These are phyloP conservation scores for Solanum lycopersicoides DNA, from an alignment of 257 asterid species.

Conservation along the genomic window DNA sequence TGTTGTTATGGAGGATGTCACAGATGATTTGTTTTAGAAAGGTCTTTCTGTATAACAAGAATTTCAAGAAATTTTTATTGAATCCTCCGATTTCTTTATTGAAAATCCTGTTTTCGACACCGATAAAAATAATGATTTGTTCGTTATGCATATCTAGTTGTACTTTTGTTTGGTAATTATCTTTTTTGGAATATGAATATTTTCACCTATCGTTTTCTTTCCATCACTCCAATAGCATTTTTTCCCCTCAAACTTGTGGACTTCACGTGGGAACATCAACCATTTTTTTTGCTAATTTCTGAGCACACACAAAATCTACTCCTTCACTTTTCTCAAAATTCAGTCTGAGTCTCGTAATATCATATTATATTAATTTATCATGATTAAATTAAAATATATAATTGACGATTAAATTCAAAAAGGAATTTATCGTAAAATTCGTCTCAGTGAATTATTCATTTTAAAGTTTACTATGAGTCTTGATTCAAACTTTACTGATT, in stretches of 20 bases:
- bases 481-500: neutral
- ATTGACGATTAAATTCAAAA: too few relatives aligned
- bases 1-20: neutral
- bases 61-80: neutral
- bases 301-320: neutral
- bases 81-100: rapidly evolving
- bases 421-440: too few relatives aligned
- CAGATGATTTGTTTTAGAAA: neutral
- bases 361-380: too few relatives aligned
- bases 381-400: too few relatives aligned
- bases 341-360: neutral
- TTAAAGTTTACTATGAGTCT: neutral
- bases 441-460: neutral
- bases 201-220: neutral
- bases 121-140: neutral
- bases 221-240: neutral
- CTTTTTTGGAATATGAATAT: neutral
- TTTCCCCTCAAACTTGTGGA: neutral
- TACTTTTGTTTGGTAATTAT: neutral
- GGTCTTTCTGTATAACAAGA: rapidly evolving
- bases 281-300: neutral
- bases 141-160: neutral
- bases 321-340: neutral
- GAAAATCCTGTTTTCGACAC: neutral
- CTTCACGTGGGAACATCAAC: neutral